phyloP scores from a whole-genome alignment of 208 protist species.

The Leishmania aethiopica region DNA sequence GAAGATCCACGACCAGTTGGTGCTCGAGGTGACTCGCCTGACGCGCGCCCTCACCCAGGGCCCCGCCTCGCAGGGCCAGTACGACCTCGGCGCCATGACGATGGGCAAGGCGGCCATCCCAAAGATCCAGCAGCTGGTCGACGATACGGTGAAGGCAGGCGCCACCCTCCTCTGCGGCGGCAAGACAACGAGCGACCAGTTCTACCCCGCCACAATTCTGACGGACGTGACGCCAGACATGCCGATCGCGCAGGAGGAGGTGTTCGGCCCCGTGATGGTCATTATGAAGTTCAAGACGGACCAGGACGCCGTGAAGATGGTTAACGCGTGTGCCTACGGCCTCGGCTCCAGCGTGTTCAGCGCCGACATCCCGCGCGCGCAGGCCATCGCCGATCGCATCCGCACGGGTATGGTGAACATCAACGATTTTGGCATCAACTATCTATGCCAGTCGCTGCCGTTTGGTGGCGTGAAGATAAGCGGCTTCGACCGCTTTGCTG shows the following conservation, averaged over 20 bases:
- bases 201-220: conserved; percentile 93
- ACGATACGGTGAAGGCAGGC: conserved; percentile 88
- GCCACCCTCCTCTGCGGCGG: conserved; percentile 90
- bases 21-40: conserved; percentile 49
- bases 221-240: conserved; percentile 88
- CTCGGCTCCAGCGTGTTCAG: conserved; percentile 93
- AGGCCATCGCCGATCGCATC: conserved; percentile 81
- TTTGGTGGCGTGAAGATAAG: conserved; percentile 96
- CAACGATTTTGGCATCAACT: conserved; percentile 96
- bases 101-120: conserved; percentile 89
- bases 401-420: conserved; percentile 92
- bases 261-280: conserved; percentile 94
- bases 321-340: conserved; percentile 91
- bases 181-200: conserved; percentile 60
- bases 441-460: conserved; percentile 95
- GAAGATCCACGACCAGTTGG: conserved; percentile 89
- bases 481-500: conserved; percentile 96
- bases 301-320: conserved; percentile 84
- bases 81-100: conserved; percentile 94
- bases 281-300: conserved; percentile 91
- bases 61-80: conserved; percentile 60
- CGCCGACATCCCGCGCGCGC: conserved; percentile 71
- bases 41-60: conserved; percentile 86
- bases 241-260: conserved; percentile 93
- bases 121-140: conserved; percentile 92